Base-by-base conservation (phyloP, 495 filamentous ascomycete species). In the Lasiosphaeria miniovina region DNA sequence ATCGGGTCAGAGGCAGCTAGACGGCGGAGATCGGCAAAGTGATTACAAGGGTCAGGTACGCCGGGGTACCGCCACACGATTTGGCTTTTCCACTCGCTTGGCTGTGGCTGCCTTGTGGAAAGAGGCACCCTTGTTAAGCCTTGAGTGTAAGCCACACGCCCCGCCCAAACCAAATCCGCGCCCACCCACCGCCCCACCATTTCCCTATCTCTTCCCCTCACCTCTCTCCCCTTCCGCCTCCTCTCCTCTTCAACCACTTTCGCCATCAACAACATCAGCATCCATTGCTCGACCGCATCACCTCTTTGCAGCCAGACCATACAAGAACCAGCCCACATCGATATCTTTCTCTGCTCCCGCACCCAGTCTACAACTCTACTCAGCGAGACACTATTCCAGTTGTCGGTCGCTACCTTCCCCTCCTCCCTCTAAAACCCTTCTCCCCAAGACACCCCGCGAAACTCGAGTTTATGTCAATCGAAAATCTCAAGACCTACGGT, bases 401-500 rank as follows among this genome's bases (percentile, higher is more conserved):
- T 61, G 75, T 78, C 76, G 67, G 71, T 80, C 77, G 76, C 77
- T 77, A 54, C 61, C 64, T 68, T 54, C 51, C 70, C 62, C 61
- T 55, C 66, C 66, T 57, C 61, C 64, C 63, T 67, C 71, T 63
- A 68, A 60, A 66, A 74, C 66, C 71, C 74, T 61, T 75, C 71
- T 79, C 68, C 77, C 76, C 62, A 67, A 71, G 66, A 69, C 64
- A 68, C 70, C 78, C 76, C 77, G 64, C 60, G 74, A 82, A 80
- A 74, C 76, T 74, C 79, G 69, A 91, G 89, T 96, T 95, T 96
- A 97, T 96, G 93, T 96, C 92, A 88, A 96, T 96, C 91, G 90
- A 96, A 94, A 97, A 98, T 86, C 90, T 97, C 81, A 96, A 96
- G 87, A 88, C 91, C 86, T 94, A 93, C 88, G 94, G 93, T 96